phyloP scores from a whole-genome alignment of 2,329 filamentous ascomycete genomes.

The Fusarium redolens region DNA sequence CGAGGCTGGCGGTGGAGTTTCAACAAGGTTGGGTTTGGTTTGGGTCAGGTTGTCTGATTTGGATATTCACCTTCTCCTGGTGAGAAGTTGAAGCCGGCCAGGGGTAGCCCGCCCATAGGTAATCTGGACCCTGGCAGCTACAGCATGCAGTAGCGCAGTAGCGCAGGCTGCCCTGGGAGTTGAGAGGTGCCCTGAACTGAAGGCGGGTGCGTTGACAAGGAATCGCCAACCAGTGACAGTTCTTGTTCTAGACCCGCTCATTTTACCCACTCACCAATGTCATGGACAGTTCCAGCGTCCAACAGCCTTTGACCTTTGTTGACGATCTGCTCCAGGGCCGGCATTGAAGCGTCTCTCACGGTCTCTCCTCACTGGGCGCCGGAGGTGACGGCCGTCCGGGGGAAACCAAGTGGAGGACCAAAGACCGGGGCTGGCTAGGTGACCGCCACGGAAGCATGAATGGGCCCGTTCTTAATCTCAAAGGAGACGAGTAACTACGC shows the following conservation, averaged over 20 bases:
- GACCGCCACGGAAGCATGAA: constrained; percentile 33
- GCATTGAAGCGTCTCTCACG: constrained; percentile 4
- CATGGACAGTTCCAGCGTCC: constrained; percentile 24
- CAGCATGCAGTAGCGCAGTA: constrained; percentile 17
- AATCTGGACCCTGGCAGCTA: constrained; percentile 34
- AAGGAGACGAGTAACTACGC: constrained; percentile 10
- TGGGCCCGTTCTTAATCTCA: constrained; percentile 29
- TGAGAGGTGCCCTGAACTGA: constrained; percentile 34
- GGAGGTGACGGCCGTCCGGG: constrained; percentile 26
- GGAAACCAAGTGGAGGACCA: constrained; percentile 3
- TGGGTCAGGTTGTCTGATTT: constrained; percentile 33
- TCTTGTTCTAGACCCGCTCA: constrained; percentile 24
- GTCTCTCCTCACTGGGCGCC: constrained; percentile 12
- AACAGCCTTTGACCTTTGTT: constrained; percentile 13
- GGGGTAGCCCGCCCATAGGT: constrained; percentile 30
- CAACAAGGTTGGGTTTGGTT: constrained; percentile 11
- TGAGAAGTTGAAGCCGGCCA: constrained; percentile 38
- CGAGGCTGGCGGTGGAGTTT: constrained; percentile 41
- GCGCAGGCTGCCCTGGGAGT: constrained; percentile 20
- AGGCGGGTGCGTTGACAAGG: constrained; percentile 30
- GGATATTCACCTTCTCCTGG: constrained; percentile 21
- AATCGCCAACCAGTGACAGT: constrained; percentile 15
- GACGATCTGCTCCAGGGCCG: constrained; percentile 35
- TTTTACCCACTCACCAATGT: constrained; percentile 26
- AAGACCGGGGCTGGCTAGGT: constrained; percentile 30